These are phyloP conservation scores for Russula foetens DNA, from an alignment of 768 basidiomycete species.

Conservation along the genomic window DNA sequence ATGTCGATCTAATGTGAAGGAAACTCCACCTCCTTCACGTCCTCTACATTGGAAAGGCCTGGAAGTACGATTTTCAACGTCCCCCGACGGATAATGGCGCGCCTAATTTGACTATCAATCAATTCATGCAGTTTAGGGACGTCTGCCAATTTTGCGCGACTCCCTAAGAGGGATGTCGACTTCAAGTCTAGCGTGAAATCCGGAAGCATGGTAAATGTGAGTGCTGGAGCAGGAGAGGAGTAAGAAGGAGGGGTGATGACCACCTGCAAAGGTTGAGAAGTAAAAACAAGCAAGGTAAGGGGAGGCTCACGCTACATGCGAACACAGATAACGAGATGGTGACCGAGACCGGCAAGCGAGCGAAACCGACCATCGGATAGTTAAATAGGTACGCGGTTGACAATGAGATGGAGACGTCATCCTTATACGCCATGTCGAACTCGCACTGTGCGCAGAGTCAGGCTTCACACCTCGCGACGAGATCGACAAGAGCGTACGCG, in stretches of 20 bases:
- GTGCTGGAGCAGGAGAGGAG: conserved; percentile 43
- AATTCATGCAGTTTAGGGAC: conserved; percentile 96
- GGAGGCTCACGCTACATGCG: conserved; percentile 48
- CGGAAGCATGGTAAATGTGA: conserved; percentile 71
- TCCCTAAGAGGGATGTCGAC: conserved; percentile 89
- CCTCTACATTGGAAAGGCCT: conserved; percentile 39
- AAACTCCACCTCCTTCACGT: conserved; percentile 22
- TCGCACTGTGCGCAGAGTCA: conserved; percentile 48
- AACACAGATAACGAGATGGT: conserved; percentile 73
- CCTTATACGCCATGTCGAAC: conserved; percentile 78
- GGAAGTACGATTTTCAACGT: conserved; percentile 66
- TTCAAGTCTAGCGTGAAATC: conserved; percentile 82
- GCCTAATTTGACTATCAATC: conserved; percentile 61
- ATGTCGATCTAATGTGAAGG: background rate
- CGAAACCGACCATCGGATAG: conserved; percentile 77
- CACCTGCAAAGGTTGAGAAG: conserved; percentile 36
- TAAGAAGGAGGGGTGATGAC: conserved; percentile 53
- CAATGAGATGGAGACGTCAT: conserved; percentile 73
- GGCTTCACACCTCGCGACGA: conserved; percentile 9
- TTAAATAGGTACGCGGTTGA: conserved; percentile 81
- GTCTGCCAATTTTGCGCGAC: conserved; percentile 94
- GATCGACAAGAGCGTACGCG: background rate
- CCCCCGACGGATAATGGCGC: conserved; percentile 32
- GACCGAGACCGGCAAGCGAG: conserved; percentile 72
- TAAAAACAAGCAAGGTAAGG: background rate